Conservation (phyloP, 345 rosid species). For the Moricandia arvensis region DNA sequence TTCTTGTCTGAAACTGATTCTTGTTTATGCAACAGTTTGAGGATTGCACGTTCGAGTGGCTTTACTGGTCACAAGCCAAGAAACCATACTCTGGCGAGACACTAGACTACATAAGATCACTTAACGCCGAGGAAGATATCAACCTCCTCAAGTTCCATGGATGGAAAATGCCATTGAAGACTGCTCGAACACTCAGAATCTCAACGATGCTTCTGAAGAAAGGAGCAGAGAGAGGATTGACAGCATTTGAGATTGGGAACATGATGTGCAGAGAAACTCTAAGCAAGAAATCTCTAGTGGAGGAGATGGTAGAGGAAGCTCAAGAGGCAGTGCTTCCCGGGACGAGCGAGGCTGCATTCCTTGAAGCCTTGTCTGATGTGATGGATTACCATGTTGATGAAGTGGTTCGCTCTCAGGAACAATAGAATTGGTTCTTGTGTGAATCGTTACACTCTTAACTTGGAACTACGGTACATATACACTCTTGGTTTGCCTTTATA, state of each 20-base stretch:
- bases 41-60: conserved; percentile 95
- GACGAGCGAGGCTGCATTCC: conserved; percentile 33
- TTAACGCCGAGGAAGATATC: conserved; percentile 74
- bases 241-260: conserved; percentile 70
- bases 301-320: conserved; percentile 38
- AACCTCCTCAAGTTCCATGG: conserved; percentile 61
- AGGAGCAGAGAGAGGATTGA: conserved; percentile 72
- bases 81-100: conserved; percentile 59
- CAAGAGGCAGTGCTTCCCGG: conserved; percentile 39
- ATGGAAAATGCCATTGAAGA: conserved; percentile 62
- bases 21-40: conserved; percentile 57
- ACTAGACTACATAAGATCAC: conserved; percentile 54
- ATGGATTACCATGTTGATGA: conserved; percentile 37
- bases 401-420: conserved; percentile 30
- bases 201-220: conserved; percentile 90
- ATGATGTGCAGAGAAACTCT: conserved; percentile 77
- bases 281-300: conserved; percentile 49
- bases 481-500: conserved; percentile 10
- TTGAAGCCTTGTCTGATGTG: conserved; percentile 28
- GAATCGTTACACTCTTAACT: conserved; percentile 4
- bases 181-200: conserved; percentile 55
- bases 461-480: conserved; percentile 27
- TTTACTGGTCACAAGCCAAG: conserved; percentile 84
- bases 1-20: conserved; percentile 5
- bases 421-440: conserved; percentile 32